A percentile compares a stretch with the other conserved stretches of the same genome.
These are phyloP conservation scores for Angomonas desouzai DNA, from an alignment of 208 protist genomes.

Conservation along the genomic window DNA sequence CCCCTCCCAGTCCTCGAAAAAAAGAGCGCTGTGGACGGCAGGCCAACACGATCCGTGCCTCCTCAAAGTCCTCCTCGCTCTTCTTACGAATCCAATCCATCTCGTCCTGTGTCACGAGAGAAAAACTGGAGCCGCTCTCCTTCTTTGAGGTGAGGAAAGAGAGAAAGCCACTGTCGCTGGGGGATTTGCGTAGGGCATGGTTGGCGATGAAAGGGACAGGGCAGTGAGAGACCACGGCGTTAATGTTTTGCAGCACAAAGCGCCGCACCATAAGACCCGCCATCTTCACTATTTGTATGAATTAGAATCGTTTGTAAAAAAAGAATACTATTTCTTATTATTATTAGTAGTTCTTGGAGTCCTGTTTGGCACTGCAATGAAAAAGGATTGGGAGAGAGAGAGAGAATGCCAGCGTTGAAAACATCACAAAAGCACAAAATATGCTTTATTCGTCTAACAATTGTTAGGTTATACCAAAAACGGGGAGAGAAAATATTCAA, in stretches of 20 bases:
- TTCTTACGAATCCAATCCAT: constrained; percentile 51
- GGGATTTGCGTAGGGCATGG: constrained; percentile 19
- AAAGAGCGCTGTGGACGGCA: constrained; percentile 51
- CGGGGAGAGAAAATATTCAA: too few species aligned
- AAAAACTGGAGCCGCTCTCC: constrained; percentile 23
- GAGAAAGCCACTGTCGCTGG: constrained; percentile 1
- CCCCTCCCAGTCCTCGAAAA: constrained; percentile 42
- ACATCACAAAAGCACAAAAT: too few species aligned
- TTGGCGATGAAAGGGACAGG: constrained; percentile 33
- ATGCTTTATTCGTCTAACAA: too few species aligned
- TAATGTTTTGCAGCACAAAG: constrained; percentile 71
- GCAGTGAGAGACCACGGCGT: constrained; percentile 53
- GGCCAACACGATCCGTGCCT: constrained; percentile 64
- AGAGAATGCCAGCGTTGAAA: too few species aligned
- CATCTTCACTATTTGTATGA: constrained; percentile 18
- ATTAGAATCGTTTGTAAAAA: not conserved
- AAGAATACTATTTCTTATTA: too few species aligned
- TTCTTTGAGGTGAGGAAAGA: not conserved
- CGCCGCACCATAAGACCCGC: constrained; percentile 52
- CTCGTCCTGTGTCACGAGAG: constrained; percentile 65
- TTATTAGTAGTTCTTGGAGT: too few species aligned
- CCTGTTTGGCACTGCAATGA: too few species aligned
- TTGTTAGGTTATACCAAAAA: too few species aligned
- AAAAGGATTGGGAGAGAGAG: not conserved
- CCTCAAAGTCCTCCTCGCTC: constrained; percentile 54